phyloP scores from a whole-genome alignment of 192 early-diverging fungal genomes.

The Podochytrium sp. region DNA sequence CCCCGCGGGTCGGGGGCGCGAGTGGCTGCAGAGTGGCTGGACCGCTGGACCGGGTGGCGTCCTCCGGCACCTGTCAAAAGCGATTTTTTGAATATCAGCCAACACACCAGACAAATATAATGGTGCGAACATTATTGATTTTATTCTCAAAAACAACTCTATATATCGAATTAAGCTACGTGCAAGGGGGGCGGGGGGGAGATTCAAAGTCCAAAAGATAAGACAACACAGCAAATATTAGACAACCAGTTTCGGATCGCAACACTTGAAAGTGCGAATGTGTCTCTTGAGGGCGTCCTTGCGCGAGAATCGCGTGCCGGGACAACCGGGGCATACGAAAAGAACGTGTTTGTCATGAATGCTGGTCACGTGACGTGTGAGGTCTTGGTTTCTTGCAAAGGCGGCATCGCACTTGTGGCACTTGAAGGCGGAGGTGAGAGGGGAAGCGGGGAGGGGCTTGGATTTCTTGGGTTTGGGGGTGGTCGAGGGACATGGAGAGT shows the following conservation, averaged over 20 bases:
- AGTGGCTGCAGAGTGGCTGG: too few species aligned
- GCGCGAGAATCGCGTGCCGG: conserved; percentile 15
- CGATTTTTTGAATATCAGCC: too few species aligned
- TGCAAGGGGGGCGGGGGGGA: too few species aligned
- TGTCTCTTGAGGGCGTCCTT: conserved; percentile 20
- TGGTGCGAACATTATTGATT: too few species aligned
- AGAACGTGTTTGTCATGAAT: conserved; percentile 8
- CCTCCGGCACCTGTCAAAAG: too few species aligned
- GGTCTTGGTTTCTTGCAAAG: conserved; percentile 11
- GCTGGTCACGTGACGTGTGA: not conserved
- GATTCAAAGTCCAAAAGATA: too few species aligned
- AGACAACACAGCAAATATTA: not conserved
- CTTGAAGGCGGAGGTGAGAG: not conserved
- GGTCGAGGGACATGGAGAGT: too few species aligned
- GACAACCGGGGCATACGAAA: conserved; percentile 7
- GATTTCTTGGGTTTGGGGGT: not conserved
- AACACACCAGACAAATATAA: too few species aligned
- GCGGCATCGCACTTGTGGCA: not conserved
- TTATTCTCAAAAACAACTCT: too few species aligned
- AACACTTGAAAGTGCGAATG: conserved; percentile 16
- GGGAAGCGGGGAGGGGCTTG: not conserved
- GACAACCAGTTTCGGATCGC: not conserved
- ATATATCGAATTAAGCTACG: too few species aligned
- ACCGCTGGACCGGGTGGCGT: too few species aligned
- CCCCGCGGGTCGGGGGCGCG: too few species aligned